phyloP scores from a whole-genome alignment of 441 rosid genomes.

The Codiaeum variegatum region DNA sequence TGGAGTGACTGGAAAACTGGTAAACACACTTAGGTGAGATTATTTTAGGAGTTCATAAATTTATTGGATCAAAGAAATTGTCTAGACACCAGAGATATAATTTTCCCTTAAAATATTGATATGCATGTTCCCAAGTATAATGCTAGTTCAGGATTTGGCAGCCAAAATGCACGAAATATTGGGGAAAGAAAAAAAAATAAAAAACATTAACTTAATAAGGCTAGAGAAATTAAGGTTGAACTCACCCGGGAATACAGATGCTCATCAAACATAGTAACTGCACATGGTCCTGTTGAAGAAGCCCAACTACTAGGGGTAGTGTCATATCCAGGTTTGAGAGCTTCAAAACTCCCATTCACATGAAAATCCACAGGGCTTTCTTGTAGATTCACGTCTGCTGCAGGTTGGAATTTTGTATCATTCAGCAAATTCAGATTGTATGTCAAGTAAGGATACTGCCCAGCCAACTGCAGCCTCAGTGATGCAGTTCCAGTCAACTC shows the following conservation, averaged over 20 bases:
- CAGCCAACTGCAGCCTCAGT: slow-evolving; percentile 44
- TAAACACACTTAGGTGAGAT: too few species aligned
- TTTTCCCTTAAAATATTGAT: too few species aligned
- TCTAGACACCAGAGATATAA: too few species aligned
- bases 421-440: slow-evolving; percentile 48
- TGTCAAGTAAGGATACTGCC: slow-evolving; percentile 41
- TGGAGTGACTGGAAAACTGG: too few species aligned
- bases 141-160: too few species aligned
- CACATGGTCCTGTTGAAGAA: slow-evolving; percentile 53
- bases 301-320: slow-evolving; percentile 52
- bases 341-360: slow-evolving; percentile 52
- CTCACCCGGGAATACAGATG: slow-evolving; percentile 54
- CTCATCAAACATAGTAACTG: slow-evolving; percentile 55
- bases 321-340: slow-evolving; percentile 45
- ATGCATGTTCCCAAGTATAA: too few species aligned
- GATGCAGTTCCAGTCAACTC: slow-evolving; percentile 48
- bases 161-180: background rate
- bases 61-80: too few species aligned
- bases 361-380: slow-evolving; percentile 52
- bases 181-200: background rate
- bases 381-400: slow-evolving; percentile 46
- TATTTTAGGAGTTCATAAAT: too few species aligned
- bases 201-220: background rate
- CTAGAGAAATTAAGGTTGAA: background rate
- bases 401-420: slow-evolving; percentile 47